Evolutionary conservation across 768 basidiomycete genomes (phyloP).

Genomic region (Lyophyllum atratum): DNA sequence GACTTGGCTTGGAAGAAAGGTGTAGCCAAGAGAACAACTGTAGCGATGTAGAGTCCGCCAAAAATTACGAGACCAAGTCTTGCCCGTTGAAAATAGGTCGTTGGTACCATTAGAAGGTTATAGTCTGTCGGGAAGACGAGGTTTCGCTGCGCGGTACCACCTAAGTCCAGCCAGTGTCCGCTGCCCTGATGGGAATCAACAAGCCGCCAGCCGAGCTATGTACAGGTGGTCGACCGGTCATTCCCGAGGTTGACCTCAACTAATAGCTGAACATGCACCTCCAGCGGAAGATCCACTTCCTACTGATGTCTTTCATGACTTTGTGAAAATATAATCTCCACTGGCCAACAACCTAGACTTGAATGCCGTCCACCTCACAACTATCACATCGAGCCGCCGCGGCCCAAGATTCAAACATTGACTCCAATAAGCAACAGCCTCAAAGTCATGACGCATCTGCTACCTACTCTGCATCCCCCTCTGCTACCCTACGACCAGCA

Average conservation of each 20-base stretch:
- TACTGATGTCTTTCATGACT: not conserved
- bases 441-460: not conserved
- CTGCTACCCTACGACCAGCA: constrained; percentile 12
- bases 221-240: not conserved
- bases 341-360: not conserved
- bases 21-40: constrained; percentile 55
- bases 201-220: too few species aligned
- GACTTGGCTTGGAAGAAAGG: constrained; percentile 74
- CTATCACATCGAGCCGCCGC: not conserved
- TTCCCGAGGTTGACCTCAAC: not conserved
- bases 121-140: not conserved
- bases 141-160: not conserved
- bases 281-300: not conserved
- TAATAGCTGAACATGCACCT: too few species aligned
- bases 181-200: too few species aligned
- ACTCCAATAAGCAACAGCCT: not conserved
- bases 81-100: constrained; percentile 12
- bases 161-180: too few species aligned
- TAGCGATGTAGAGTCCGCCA: constrained; percentile 52
- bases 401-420: not conserved
- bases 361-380: not conserved
- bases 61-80: constrained; percentile 40
- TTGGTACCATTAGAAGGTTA: constrained; percentile 5
- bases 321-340: not conserved
- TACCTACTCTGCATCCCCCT: constrained; percentile 10